These are phyloP conservation scores for Neocatenulostroma microsporum DNA, from an alignment of 2,329 filamentous ascomycete species.

Conservation along the genomic window DNA sequence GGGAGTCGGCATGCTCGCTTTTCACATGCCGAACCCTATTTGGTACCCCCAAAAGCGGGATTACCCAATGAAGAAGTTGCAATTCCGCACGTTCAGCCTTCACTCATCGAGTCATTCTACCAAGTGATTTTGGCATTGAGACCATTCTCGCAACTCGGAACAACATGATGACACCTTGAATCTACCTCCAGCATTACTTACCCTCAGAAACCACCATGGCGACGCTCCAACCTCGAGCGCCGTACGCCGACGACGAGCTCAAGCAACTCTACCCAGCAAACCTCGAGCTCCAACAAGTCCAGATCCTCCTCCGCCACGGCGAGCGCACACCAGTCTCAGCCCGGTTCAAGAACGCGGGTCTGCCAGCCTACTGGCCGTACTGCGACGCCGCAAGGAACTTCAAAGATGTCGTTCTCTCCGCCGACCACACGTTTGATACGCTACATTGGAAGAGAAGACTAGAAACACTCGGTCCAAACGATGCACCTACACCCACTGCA, in stretches of 20 bases:
- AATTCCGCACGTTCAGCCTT: too few relatives aligned
- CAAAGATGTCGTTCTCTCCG: slow-evolving; percentile 51
- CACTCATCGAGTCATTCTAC: too few relatives aligned
- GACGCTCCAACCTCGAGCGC: slow-evolving; percentile 61
- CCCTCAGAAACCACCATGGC: too few relatives aligned
- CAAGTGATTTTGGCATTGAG: too few relatives aligned
- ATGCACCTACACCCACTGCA: slow-evolving; percentile 56
- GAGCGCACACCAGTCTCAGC: slow-evolving; percentile 76
- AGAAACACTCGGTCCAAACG: slow-evolving; percentile 65
- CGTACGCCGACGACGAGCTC: slow-evolving; percentile 77
- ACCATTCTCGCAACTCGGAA: too few relatives aligned
- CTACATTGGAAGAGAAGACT: slow-evolving; percentile 62
- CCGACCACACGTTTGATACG: slow-evolving; percentile 50
- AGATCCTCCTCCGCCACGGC: slow-evolving; percentile 53
- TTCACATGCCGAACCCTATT: too few relatives aligned
- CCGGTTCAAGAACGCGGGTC: slow-evolving; percentile 65
- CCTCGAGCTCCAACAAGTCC: slow-evolving; percentile 79
- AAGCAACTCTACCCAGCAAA: slow-evolving; percentile 68
- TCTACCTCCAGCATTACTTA: background rate
- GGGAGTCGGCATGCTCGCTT: too few relatives aligned
- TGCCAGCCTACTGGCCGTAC: slow-evolving; percentile 69
- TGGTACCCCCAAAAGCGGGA: too few relatives aligned
- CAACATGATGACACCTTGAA: too few relatives aligned
- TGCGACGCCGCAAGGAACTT: slow-evolving; percentile 70
- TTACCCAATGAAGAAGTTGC: too few relatives aligned